Conservation (phyloP, 345 rosid species). For the Bruguiera gymnorhiza region DNA sequence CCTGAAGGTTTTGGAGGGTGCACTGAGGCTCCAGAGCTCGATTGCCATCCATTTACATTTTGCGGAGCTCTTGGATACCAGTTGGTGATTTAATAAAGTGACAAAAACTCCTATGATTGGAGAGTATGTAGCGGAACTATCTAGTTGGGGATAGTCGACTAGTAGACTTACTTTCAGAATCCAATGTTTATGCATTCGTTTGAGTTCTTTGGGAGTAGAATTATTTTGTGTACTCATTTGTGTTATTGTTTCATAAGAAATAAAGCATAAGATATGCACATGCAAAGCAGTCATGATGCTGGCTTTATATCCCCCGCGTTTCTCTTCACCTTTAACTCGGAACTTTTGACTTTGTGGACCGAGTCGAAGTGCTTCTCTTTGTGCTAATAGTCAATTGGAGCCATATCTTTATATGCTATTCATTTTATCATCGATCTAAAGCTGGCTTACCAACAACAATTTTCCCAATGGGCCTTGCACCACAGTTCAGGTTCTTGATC, state of each 20-base stretch:
- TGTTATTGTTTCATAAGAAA: slow-evolving; percentile 19
- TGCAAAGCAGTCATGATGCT: neutral
- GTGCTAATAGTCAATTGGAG: neutral
- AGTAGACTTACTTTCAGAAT: slow-evolving; percentile 21
- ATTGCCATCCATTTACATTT: slow-evolving; percentile 39
- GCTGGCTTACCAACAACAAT: neutral
- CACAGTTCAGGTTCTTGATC: slow-evolving; percentile 2
- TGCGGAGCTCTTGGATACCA: slow-evolving; percentile 35
- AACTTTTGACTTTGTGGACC: neutral
- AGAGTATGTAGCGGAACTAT: slow-evolving; percentile 24
- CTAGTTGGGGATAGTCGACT: slow-evolving; percentile 14
- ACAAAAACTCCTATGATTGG: slow-evolving; percentile 15
- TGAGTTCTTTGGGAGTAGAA: slow-evolving; percentile 10
- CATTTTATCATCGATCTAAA: neutral
- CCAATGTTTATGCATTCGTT: slow-evolving; percentile 24
- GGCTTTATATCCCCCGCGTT: neutral
- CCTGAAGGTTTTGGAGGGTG: slow-evolving; percentile 21
- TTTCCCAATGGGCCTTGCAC: neutral
- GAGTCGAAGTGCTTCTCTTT: neutral
- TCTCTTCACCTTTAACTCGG: neutral
- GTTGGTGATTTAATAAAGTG: slow-evolving; percentile 29
- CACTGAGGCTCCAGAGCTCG: slow-evolving; percentile 33
- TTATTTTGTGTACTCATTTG: slow-evolving; percentile 9
- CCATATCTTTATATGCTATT: neutral
- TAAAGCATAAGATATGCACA: slow-evolving; percentile 18